A percentile compares a stretch with the other conserved stretches of the same genome.
These are phyloP conservation scores for Solioccasus polychromus DNA, from an alignment of 768 basidiomycete species.

Conservation along the genomic window DNA sequence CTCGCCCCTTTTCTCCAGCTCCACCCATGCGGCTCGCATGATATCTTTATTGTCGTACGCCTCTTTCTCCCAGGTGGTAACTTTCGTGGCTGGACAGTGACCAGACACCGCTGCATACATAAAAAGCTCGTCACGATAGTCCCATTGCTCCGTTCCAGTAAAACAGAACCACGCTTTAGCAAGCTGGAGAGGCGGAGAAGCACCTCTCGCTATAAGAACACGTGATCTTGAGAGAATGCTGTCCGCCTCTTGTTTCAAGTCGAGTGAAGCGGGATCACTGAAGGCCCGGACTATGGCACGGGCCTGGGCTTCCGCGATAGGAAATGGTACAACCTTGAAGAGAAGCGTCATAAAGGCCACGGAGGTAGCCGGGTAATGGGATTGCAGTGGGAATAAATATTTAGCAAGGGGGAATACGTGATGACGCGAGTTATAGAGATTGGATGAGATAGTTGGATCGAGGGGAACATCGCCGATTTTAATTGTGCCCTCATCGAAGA, in stretches of 20 bases:
- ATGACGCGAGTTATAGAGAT: conserved; percentile 62
- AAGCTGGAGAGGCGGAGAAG: conserved; percentile 38
- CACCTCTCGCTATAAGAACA: conserved; percentile 33
- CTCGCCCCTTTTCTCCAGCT: conserved; percentile 52
- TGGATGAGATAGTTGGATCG: conserved; percentile 45
- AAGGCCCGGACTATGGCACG: conserved; percentile 58
- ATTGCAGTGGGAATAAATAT: conserved; percentile 64
- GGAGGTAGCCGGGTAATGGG: conserved; percentile 42
- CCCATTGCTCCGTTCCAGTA: conserved; percentile 53
- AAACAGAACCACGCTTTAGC: conserved; percentile 59
- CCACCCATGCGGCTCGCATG: conserved; percentile 56
- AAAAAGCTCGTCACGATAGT: conserved; percentile 61
- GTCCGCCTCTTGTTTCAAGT: conserved; percentile 44
- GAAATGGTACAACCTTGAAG: conserved; percentile 64
- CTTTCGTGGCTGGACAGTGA: conserved; percentile 32
- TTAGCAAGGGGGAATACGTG: conserved; percentile 69
- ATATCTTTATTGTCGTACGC: conserved; percentile 46
- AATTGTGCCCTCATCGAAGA: conserved; percentile 42
- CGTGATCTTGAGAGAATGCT: conserved; percentile 51
- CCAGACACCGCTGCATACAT: conserved; percentile 40
- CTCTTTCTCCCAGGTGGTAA: conserved; percentile 57
- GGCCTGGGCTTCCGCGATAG: conserved; percentile 76
- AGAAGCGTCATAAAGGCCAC: conserved; percentile 68
- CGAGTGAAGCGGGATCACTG: conserved; percentile 46
- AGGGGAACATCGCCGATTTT: conserved; percentile 40